Evolutionary conservation across 371 early-diverging fungal species (phyloP).

Genomic region (Blakeslea trispora): DNA sequence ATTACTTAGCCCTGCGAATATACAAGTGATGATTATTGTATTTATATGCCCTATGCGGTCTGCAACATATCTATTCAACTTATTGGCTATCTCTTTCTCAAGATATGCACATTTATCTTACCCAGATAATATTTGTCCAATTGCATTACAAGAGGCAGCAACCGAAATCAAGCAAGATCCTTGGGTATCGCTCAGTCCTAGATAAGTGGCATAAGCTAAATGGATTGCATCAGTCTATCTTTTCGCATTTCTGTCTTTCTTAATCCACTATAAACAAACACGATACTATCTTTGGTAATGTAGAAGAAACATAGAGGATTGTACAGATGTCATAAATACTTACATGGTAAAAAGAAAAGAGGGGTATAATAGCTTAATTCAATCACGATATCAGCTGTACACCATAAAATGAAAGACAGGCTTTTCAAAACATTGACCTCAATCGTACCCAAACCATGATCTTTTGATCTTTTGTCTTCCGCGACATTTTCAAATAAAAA

Average conservation of each 20-base stretch:
- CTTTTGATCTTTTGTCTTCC: conserved; percentile 8
- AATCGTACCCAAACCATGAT: conserved; percentile 3
- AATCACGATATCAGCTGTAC: conserved; percentile 25
- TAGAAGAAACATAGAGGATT: too few species aligned
- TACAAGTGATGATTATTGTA: conserved; percentile 25
- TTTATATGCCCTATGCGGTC: conserved; percentile 42
- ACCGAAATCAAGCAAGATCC: conserved; percentile 30
- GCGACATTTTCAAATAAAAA: background rate
- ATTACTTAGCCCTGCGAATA: conserved; percentile 22
- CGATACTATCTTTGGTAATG: too few species aligned
- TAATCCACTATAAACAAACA: too few species aligned
- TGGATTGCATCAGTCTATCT: background rate
- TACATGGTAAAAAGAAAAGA: conserved; percentile 33
- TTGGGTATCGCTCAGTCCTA: conserved; percentile 28
- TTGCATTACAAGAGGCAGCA: conserved; percentile 13
- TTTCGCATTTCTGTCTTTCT: too few species aligned
- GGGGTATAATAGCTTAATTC: conserved; percentile 34
- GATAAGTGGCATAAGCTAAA: conserved; percentile 25
- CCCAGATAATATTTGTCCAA: conserved; percentile 12
- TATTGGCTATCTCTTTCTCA: background rate
- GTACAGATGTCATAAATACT: background rate
- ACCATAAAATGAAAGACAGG: conserved; percentile 27
- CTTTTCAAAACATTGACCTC: conserved; percentile 11
- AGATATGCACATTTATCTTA: background rate
- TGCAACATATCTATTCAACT: conserved; percentile 1